Conservation (phyloP, 2,329 filamentous ascomycete species). For the Penicillium sp. region DNA sequence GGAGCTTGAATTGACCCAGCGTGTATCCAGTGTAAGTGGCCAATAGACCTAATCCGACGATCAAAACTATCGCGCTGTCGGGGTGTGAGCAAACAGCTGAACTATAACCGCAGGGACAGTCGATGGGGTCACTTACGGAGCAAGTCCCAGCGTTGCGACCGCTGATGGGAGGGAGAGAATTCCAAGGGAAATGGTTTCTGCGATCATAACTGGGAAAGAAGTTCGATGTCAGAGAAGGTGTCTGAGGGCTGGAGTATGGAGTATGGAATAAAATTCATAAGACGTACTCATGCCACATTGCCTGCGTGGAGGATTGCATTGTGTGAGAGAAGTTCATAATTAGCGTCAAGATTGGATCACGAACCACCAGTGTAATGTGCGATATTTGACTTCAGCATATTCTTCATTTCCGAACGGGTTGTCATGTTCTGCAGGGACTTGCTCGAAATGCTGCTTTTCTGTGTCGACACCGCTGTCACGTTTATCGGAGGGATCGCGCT, state of each 20-base stretch:
- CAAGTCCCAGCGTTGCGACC: constrained; percentile 55
- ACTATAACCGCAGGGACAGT: no score
- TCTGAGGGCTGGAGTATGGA: no score
- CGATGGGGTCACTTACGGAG: constrained; percentile 42
- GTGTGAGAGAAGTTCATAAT: no score
- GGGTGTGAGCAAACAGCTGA: constrained; percentile 2
- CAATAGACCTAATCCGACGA: constrained; percentile 56
- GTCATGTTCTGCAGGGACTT: background rate
- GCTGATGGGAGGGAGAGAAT: constrained; percentile 59
- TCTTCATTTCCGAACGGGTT: constrained; percentile 1
- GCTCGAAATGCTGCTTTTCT: background rate
- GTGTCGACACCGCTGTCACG: background rate
- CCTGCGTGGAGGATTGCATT: background rate
- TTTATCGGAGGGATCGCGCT: background rate
- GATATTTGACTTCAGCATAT: constrained; percentile 1
- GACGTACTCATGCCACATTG: constrained; percentile 4
- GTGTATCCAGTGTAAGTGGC: constrained; percentile 63
- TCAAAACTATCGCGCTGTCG: constrained; percentile 55
- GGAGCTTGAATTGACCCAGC: constrained; percentile 60
- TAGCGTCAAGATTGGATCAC: no score
- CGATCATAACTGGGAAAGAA: constrained; percentile 17
- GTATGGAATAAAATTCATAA: background rate
- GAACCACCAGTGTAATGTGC: constrained; percentile 1
- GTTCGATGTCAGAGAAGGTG: background rate
- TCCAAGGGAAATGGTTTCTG: constrained; percentile 52